Base-by-base conservation (phyloP, 2,329 filamentous ascomycete species). In the Fusarium pseudonygamai region DNA sequence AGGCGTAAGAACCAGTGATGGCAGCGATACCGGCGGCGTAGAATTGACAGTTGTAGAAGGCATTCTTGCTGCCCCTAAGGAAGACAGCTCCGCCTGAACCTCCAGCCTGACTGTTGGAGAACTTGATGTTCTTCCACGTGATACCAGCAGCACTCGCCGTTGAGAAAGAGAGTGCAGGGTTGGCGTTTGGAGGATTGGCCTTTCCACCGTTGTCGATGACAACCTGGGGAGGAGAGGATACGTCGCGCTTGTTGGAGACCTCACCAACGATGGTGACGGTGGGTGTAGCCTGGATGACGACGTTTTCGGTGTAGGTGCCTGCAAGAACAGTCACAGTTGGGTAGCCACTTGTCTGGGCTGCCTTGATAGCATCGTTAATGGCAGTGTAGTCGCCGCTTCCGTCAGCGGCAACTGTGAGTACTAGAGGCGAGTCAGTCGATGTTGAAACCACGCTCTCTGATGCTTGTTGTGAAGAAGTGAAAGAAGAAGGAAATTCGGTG, bases 371-470 rank as follows among this genome's bases (percentile, higher is more conserved):
- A 22, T 82, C 79, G 56, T 80, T 81, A 72, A 87, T 85, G 16
- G 80, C 83, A 22, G 84, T 84, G 63, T 83, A 86, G 53, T 85
- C 83, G 26, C 82, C 84, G 28, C 79, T 82, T 36, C 83, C 83
- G 70, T 85, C 84, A 2, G 80, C 65, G 22, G 84, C 84, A 56
- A 87, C 85, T 3, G 84, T 85, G 37, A 86, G 80, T 14, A 79
- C 80, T 78, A 67, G 14, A 68, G 42, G 50, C 36, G 60, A 59
- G 67, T 77, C 67, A 71, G 75, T 67, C 6, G 75, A 64, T 65
- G 74, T 68, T 57, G 65, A 28, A 32, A 37, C 24, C 30, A 62
- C 52, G 56, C 56, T 60, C 24, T 67, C 66, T 22, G 58, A 73
- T 34, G 71, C 67, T 57, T 42, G 52, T 45, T 69, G 65, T 60